A percentile compares a stretch with the other conserved stretches of the same genome.
Evolutionary conservation across 108 stramenopile species (phyloP).

Genomic region (Discostella stelligeroides): DNA sequence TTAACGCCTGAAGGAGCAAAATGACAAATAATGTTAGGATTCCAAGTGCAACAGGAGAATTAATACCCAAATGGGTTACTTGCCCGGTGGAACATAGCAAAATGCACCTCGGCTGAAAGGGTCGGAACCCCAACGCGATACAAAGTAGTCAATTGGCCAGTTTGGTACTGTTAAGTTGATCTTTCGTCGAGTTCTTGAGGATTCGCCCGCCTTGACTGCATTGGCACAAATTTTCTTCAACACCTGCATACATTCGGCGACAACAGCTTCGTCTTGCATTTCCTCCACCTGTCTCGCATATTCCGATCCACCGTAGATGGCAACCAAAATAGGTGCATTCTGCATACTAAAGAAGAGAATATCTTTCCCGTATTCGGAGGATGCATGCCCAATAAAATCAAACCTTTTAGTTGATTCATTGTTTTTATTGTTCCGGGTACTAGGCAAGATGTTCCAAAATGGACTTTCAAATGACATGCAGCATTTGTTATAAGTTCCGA

Average conservation of each 20-base stretch:
- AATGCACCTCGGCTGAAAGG: slow-evolving; percentile 69
- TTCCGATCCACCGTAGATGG: slow-evolving; percentile 75
- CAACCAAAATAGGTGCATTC: slow-evolving; percentile 67
- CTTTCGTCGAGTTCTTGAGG: slow-evolving; percentile 34
- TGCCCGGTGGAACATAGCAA: slow-evolving; percentile 67
- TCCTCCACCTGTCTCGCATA: slow-evolving; percentile 70
- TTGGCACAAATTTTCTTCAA: slow-evolving; percentile 63
- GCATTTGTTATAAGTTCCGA: slow-evolving; percentile 88
- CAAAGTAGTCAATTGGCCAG: slow-evolving; percentile 69
- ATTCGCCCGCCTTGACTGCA: slow-evolving; percentile 42
- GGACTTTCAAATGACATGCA: slow-evolving; percentile 70
- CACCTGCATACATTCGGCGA: slow-evolving; percentile 66
- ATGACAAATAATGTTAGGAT: neutral
- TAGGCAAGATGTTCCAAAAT: slow-evolving; percentile 62
- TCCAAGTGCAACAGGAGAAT: neutral
- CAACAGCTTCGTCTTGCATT: slow-evolving; percentile 65
- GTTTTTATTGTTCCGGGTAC: slow-evolving; percentile 5
- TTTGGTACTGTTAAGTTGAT: slow-evolving; percentile 43
- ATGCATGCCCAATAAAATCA: slow-evolving; percentile 76
- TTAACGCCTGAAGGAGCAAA: slow-evolving; percentile 46
- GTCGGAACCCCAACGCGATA: slow-evolving; percentile 83
- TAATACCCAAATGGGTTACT: neutral
- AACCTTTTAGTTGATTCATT: slow-evolving; percentile 44
- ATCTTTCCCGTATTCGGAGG: slow-evolving; percentile 54
- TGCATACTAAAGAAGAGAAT: slow-evolving; percentile 63